phyloP scores from a whole-genome alignment of 1,284 basidiomycete genomes.

The Microbotryum intermedium region DNA sequence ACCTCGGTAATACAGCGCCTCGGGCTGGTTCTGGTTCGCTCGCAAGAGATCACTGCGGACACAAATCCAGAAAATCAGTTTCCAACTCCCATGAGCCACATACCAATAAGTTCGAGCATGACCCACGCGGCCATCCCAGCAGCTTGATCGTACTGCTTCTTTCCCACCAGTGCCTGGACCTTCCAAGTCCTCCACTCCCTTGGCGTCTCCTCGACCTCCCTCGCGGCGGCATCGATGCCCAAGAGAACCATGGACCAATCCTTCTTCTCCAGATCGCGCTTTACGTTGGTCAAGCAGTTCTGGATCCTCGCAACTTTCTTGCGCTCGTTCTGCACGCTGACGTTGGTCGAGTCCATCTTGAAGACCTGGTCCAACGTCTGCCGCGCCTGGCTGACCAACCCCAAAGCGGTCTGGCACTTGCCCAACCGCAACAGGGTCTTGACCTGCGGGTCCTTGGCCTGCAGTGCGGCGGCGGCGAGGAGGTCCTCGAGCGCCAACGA shows the following conservation, averaged over 20 bases:
- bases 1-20: constrained; percentile 69
- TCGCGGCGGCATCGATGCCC: constrained; percentile 46
- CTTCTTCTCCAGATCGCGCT: constrained; percentile 51
- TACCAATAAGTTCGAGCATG: constrained; percentile 3
- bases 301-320: constrained; percentile 52
- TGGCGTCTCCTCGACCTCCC: constrained; percentile 62
- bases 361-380: constrained; percentile 40
- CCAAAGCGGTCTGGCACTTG: constrained; percentile 68
- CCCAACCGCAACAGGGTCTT: constrained; percentile 72
- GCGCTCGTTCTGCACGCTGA: constrained; percentile 57
- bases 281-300: constrained; percentile 59
- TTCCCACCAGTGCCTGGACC: constrained; percentile 62
- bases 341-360: constrained; percentile 48
- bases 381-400: constrained; percentile 51
- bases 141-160: constrained; percentile 61
- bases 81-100: constrained; percentile 28
- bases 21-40: constrained; percentile 59
- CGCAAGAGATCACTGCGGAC: constrained; percentile 61
- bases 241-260: constrained; percentile 41
- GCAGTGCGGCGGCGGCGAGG: constrained; percentile 60
- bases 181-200: constrained; percentile 69
- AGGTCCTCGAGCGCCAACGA: constrained; percentile 65
- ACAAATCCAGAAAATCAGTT: constrained; percentile 29
- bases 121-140: constrained; percentile 61
- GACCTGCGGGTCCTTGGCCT: constrained; percentile 42